Evolutionary conservation across 1,284 basidiomycete species (phyloP), one percentile per base, ranked within the genome.

Genomic region (Ustilago curta): DNA sequence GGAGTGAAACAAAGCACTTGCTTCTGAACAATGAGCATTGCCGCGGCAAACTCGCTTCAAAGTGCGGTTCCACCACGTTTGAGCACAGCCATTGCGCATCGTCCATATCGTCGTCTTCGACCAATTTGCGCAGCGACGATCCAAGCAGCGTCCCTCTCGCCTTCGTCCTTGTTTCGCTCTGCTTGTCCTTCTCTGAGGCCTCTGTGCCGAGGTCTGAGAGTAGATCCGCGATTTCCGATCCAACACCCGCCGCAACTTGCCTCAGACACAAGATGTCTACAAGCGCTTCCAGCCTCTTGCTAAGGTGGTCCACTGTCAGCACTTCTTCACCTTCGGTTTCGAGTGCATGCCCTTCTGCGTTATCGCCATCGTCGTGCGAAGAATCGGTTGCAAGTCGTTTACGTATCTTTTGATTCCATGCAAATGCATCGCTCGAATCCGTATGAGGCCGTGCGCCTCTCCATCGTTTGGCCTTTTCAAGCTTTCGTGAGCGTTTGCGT

Each of bases 1-100:
- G 60, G 18, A 69, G 67, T 3, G 80, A 71, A 2, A 80, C 76
- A 18, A 80, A 83, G 69, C 81, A 83, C 47, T 81, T 81, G 56
- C 66, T 57, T 9, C 77, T 63, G 44, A 83, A 66, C n/a, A 70
- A 50, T 8, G 68, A 68, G 52, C 80, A 83, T 58, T 78, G 75
- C 19, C 71, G 50, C 2, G 80, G 78, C 37, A 81, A 52, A 11
- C 43, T 44, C n/a, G 56, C 18, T 18, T 60, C 49, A 42, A 80
- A 83, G 9, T 56, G 59, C 12, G 79, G 72, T 62, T 82, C 82
- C 29, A 83, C 62, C 4, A 83, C 70, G 27, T 62, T 60, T 5
- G 70, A 74, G 51, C 79, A 82, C 2, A 83, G 66, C 78, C 79
- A 82, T 59, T 83, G 82, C 18, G 79, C 72, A 52, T 82, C 82